Conservation (phyloP, 139 green algal species). For the Asterochloris erici region DNA sequence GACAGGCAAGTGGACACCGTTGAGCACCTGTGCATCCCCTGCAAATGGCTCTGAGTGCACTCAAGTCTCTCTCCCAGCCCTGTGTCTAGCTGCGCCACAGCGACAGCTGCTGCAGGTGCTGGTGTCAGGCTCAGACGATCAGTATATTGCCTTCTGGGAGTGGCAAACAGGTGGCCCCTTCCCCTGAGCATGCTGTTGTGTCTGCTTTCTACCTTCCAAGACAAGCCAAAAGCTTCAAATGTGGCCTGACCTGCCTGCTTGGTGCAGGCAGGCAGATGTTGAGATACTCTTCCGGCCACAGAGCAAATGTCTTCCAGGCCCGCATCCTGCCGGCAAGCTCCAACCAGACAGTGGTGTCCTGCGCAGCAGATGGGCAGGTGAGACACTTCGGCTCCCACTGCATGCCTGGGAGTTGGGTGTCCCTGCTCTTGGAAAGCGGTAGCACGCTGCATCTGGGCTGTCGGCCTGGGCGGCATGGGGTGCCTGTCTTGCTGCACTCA, state of each 20-base stretch:
- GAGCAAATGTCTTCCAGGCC: slow-evolving; percentile 46
- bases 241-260: not conserved
- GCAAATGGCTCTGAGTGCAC: too few relatives aligned
- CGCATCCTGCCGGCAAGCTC: slow-evolving; percentile 36
- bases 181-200: not conserved
- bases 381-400: not conserved
- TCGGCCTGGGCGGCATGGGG: too few relatives aligned
- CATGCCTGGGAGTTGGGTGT: too few relatives aligned
- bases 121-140: slow-evolving; percentile 47
- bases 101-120: not conserved
- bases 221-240: not conserved
- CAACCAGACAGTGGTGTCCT: slow-evolving; percentile 47
- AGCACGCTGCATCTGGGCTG: too few relatives aligned
- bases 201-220: not conserved
- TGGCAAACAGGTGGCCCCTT: slow-evolving; percentile 16
- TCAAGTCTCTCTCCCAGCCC: too few relatives aligned
- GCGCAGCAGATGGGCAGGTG: slow-evolving; percentile 58
- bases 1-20: not conserved
- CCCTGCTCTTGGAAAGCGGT: too few relatives aligned
- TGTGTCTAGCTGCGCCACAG: too few relatives aligned
- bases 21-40: too few relatives aligned
- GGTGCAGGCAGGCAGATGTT: slow-evolving; percentile 31
- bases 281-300: slow-evolving; percentile 34
- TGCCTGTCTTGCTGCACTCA: too few relatives aligned
- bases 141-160: slow-evolving; percentile 32